A percentile compares a stretch with the other conserved stretches of the same genome.
phyloP scores from a whole-genome alignment of 768 basidiomycete species.

The Krasilnikovozyma curviuscula region DNA sequence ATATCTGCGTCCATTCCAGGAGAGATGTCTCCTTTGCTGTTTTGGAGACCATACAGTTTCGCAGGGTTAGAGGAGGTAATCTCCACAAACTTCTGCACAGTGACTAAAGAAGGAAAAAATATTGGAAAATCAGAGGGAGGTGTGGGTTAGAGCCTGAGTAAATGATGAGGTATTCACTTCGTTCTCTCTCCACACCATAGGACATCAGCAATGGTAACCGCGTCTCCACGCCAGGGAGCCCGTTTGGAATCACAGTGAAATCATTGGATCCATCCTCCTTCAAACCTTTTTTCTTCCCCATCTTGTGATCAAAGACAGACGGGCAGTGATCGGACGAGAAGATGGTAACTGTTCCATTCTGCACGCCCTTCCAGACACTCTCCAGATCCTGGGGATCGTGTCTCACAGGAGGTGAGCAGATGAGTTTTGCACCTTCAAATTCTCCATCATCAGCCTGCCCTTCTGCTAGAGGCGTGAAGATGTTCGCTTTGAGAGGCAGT shows the following conservation, averaged over 20 bases:
- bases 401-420: conserved; percentile 22
- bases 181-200: conserved; percentile 23
- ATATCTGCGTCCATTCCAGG: conserved; percentile 27
- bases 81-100: conserved; percentile 25
- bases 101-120: too few species aligned
- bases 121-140: too few species aligned
- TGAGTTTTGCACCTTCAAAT: conserved; percentile 19
- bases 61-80: conserved; percentile 25
- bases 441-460: background rate
- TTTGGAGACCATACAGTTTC: conserved; percentile 13
- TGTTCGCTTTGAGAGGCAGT: too few species aligned
- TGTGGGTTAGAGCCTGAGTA: too few species aligned
- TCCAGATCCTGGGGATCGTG: conserved; percentile 19
- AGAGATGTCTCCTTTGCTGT: conserved; percentile 22
- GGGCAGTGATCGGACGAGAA: conserved; percentile 26
- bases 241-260: conserved; percentile 26
- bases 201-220: conserved; percentile 24
- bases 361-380: conserved; percentile 20
- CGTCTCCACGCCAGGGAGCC: conserved; percentile 27
- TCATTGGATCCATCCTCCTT: conserved; percentile 21
- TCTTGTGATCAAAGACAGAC: conserved; percentile 19
- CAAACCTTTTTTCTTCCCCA: conserved; percentile 22
- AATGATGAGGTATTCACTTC: too few species aligned
- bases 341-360: conserved; percentile 23
- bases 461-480: too few species aligned